phyloP scores from a whole-genome alignment of 2,329 filamentous ascomycete genomes.

The Sclerotinia sclerotiorum region DNA sequence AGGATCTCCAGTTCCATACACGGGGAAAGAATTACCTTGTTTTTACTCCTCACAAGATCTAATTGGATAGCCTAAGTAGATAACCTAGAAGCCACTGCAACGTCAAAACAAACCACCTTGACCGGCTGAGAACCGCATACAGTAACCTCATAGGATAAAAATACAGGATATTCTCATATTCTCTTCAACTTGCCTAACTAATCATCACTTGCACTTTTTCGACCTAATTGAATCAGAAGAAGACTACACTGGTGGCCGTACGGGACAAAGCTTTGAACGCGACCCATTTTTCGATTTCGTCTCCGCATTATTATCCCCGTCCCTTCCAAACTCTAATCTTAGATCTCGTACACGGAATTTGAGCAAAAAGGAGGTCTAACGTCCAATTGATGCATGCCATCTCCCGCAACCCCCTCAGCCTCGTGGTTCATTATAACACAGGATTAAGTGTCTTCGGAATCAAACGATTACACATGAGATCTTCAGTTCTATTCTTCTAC shows the following conservation, averaged over 20 bases:
- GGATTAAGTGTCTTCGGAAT: not conserved
- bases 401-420: constrained; percentile 18
- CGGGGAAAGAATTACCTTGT: not conserved
- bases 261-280: not conserved
- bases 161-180: constrained; percentile 1
- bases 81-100: constrained; percentile 8
- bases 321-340: constrained; percentile 21
- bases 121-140: constrained; percentile 2
- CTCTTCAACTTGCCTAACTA: not conserved
- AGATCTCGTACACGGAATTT: constrained; percentile 18
- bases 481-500: not conserved
- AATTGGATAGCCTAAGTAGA: constrained; percentile 11
- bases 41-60: not conserved
- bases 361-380: constrained; percentile 14
- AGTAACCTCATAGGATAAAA: not conserved
- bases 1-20: constrained; percentile 5
- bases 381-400: constrained; percentile 23
- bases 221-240: constrained; percentile 6
- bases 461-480: not conserved
- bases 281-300: constrained; percentile 16
- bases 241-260: not conserved
- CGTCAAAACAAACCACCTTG: constrained; percentile 11
- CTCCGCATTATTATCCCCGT: constrained; percentile 13
- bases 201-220: not conserved
- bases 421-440: constrained; percentile 10